Evolutionary conservation across 176 grass and related monocot species (phyloP).

Genomic region (Triticum urartu): DNA sequence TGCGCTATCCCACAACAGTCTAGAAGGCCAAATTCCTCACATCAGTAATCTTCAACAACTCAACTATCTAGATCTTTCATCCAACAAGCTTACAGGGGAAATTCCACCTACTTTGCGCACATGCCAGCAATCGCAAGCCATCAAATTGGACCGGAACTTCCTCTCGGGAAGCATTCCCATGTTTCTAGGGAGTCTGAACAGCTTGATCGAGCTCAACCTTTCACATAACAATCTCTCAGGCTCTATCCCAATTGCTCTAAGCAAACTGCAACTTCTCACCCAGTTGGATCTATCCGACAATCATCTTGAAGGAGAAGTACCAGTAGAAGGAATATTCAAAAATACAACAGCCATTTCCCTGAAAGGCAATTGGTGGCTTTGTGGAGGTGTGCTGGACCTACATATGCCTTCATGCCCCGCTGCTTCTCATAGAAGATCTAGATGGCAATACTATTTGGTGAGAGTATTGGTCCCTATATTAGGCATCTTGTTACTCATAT

Average conservation of each 20-base stretch:
- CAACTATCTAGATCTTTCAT: conserved; percentile 29
- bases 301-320: conserved; percentile 42
- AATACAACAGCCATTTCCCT: conserved; percentile 28
- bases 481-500: background rate
- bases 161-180: conserved; percentile 37
- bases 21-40: conserved; percentile 7
- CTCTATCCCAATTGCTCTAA: conserved; percentile 32
- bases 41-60: conserved; percentile 28
- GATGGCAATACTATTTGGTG: background rate
- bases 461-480: conserved; percentile 11
- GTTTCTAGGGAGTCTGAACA: conserved; percentile 1
- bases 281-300: conserved; percentile 39
- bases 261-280: conserved; percentile 12
- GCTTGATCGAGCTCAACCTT: conserved; percentile 23
- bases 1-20: conserved; percentile 17
- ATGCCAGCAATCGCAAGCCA: conserved; percentile 24
- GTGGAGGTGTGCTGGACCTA: conserved; percentile 44
- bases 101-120: conserved; percentile 31
- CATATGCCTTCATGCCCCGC: conserved; percentile 35
- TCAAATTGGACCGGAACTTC: conserved; percentile 11
- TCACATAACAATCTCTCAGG: conserved; percentile 36
- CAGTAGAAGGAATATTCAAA: conserved; percentile 39
- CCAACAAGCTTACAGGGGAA: conserved; percentile 43
- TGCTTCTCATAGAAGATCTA: background rate
- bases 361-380: conserved; percentile 31